Conservation (phyloP, 148 eudicot genomes). For the Polygonum maritimum region DNA sequence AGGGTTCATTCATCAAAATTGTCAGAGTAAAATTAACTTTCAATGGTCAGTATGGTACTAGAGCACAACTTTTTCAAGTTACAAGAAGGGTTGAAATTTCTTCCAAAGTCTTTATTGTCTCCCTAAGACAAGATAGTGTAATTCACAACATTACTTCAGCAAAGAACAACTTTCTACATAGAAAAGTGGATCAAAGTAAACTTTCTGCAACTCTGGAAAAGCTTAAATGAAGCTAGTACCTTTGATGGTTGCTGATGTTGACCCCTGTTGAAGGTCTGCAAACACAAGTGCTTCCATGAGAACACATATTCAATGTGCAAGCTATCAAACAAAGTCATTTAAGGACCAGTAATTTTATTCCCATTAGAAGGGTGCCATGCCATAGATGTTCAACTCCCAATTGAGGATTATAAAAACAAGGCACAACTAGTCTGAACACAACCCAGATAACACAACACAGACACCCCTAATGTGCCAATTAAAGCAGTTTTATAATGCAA, state of each 20-base stretch:
- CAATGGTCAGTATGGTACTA: neutral
- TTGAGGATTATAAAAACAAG: neutral
- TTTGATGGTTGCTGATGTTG: constrained; percentile 3
- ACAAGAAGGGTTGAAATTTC: neutral
- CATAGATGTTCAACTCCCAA: neutral
- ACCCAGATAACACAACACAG: too few species aligned
- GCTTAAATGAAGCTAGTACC: neutral
- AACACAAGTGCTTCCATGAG: neutral
- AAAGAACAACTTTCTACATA: neutral
- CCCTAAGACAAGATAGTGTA: neutral
- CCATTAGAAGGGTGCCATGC: neutral
- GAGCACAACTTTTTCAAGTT: neutral
- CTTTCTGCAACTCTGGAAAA: neutral
- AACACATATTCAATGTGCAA: neutral
- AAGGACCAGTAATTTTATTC: neutral
- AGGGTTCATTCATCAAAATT: too few species aligned
- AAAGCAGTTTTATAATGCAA: neutral
- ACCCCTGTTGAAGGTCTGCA: neutral
- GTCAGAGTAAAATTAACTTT: neutral
- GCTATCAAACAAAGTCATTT: neutral
- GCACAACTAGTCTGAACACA: too few species aligned
- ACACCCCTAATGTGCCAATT: neutral
- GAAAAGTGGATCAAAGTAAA: neutral
- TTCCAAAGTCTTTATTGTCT: neutral
- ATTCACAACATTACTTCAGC: neutral